Evolutionary conservation across 192 early-diverging fungal genomes (phyloP).

Genomic region (Entomortierella beljakovae): DNA sequence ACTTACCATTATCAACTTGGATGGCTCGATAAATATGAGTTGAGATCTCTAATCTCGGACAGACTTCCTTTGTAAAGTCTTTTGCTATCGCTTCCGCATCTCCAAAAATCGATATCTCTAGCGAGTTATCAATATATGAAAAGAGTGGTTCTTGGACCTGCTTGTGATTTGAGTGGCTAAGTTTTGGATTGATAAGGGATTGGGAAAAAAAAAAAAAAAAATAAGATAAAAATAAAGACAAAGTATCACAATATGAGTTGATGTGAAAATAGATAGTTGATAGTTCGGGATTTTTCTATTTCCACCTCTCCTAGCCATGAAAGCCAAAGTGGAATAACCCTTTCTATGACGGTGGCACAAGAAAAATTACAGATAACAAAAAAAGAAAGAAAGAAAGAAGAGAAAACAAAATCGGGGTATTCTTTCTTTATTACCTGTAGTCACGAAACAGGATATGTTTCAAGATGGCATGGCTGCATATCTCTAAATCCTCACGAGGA

Average conservation of each 20-base stretch:
- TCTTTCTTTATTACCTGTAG: conserved; percentile 28
- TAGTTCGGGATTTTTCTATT: too few relatives aligned
- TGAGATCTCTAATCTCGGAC: conserved; percentile 43
- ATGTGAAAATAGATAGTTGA: too few relatives aligned
- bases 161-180: conserved; percentile 18
- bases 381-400: conserved; percentile 2
- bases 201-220: not conserved
- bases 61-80: conserved; percentile 59
- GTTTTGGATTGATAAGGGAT: not conserved
- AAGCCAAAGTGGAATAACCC: too few relatives aligned
- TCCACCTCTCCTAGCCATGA: too few relatives aligned
- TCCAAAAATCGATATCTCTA: conserved; percentile 77
- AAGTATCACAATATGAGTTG: too few relatives aligned
- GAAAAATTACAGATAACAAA: too few relatives aligned
- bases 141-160: conserved; percentile 62
- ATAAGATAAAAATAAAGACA: too few relatives aligned
- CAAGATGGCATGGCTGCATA: conserved; percentile 70
- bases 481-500: conserved; percentile 63
- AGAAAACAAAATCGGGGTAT: not conserved
- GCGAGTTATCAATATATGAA: conserved; percentile 75
- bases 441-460: conserved; percentile 66
- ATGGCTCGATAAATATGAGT: conserved; percentile 41
- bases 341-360: too few relatives aligned
- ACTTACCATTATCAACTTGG: conserved; percentile 49
- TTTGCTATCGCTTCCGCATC: conserved; percentile 62